Percentiles rank a stretch among this genome's conserved stretches.
phyloP scores from a whole-genome alignment of 257 asterid species.

The Gentiana straminea region DNA sequence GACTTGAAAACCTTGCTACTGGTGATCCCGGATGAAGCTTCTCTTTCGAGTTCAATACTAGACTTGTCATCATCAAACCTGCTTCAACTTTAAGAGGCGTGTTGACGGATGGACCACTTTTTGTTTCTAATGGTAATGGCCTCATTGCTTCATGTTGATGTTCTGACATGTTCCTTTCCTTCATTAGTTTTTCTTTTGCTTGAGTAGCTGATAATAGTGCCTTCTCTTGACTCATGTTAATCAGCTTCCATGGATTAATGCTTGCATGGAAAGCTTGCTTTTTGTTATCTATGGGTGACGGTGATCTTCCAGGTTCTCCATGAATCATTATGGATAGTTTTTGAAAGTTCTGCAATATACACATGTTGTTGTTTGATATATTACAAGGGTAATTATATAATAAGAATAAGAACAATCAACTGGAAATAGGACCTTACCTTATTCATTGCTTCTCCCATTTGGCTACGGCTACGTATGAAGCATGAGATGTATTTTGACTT shows the following conservation, averaged over 20 bases:
- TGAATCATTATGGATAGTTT: slow-evolving; percentile 71
- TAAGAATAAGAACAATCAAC: no score
- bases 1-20: slow-evolving; percentile 48
- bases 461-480: slow-evolving; percentile 19
- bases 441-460: slow-evolving; percentile 19
- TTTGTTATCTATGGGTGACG: slow-evolving; percentile 18
- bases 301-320: slow-evolving; percentile 33
- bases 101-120: slow-evolving; percentile 53
- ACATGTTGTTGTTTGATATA: neutral
- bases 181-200: slow-evolving; percentile 61
- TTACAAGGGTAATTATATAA: no score
- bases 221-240: slow-evolving; percentile 72
- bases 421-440: slow-evolving; percentile 31
- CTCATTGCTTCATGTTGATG: slow-evolving; percentile 38
- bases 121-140: slow-evolving; percentile 73
- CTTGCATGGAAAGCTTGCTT: slow-evolving; percentile 70
- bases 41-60: slow-evolving; percentile 29
- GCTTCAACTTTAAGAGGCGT: slow-evolving; percentile 22
- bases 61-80: slow-evolving; percentile 11
- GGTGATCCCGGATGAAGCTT: slow-evolving; percentile 29
- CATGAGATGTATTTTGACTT: slow-evolving; percentile 37
- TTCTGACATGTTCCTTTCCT: slow-evolving; percentile 17
- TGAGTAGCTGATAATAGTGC: slow-evolving; percentile 59
- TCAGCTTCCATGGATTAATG: slow-evolving; percentile 93
- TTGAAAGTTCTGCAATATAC: slow-evolving; percentile 38